Conservation (phyloP, 305 asterid genomes). For the Galium porrigens region DNA sequence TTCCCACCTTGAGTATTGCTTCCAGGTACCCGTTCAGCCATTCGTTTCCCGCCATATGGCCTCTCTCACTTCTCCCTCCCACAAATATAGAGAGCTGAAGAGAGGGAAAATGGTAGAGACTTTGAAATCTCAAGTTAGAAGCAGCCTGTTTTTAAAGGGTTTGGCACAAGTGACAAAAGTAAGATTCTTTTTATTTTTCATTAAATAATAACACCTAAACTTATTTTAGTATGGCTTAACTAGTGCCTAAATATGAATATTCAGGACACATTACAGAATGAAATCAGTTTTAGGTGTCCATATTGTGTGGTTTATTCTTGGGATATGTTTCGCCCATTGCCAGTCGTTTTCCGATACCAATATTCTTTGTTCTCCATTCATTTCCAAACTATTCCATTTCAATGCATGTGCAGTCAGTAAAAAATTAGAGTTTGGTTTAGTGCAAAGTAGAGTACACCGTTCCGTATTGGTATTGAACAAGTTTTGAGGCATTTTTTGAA, state of each 20-base stretch:
- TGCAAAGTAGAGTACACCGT: not conserved
- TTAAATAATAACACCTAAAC: not conserved
- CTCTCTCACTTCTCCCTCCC: not conserved
- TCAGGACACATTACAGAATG: no score
- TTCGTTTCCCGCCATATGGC: conserved; percentile 40
- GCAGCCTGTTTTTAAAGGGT: conserved; percentile 18
- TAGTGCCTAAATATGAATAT: not conserved
- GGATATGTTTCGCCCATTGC: not conserved
- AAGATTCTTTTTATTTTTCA: not conserved
- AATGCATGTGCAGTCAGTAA: no score
- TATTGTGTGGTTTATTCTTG: not conserved
- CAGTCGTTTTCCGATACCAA: not conserved
- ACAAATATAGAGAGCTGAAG: not conserved
- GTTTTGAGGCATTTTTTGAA: not conserved
- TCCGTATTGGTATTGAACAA: not conserved
- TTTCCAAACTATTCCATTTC: not conserved
- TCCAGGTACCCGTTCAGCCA: conserved; percentile 67
- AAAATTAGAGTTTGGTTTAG: not conserved
- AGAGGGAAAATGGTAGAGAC: not conserved
- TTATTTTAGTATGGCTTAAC: not conserved
- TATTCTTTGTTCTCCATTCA: not conserved
- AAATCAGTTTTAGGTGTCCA: no score
- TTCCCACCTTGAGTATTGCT: conserved; percentile 55
- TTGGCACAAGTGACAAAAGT: not conserved
- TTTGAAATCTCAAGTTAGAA: conserved; percentile 20